Evolutionary conservation across 2,329 filamentous ascomycete genomes (phyloP).

Genomic region (Penicillium paneum): DNA sequence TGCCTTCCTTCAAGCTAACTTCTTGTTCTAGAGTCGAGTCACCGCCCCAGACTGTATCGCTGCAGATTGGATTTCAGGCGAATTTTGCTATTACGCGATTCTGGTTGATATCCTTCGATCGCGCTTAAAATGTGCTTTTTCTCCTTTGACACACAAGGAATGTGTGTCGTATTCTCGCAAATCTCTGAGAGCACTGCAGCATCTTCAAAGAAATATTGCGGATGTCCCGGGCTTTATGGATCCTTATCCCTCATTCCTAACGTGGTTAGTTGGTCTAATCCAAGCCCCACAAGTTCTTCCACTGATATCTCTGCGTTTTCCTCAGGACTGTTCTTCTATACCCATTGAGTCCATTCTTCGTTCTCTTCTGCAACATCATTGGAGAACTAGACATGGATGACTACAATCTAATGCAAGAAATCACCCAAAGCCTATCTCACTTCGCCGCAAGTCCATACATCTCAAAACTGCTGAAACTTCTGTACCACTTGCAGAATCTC

Average conservation of each 20-base stretch:
- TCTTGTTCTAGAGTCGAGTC: slow-evolving; percentile 10
- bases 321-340: slow-evolving; percentile 20
- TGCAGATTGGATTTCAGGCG: slow-evolving; percentile 21
- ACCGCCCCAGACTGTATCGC: slow-evolving; percentile 9
- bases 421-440: slow-evolving; percentile 16
- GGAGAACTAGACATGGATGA: slow-evolving; percentile 18
- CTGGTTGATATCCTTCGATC: slow-evolving; percentile 27
- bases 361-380: slow-evolving; percentile 27
- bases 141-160: slow-evolving; percentile 21
- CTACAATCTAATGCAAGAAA: slow-evolving; percentile 18
- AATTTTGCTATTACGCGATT: slow-evolving; percentile 28
- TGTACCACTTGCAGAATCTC: slow-evolving; percentile 14
- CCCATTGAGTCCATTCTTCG: slow-evolving; percentile 24
- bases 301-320: neutral
- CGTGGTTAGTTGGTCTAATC: slow-evolving; percentile 11
- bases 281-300: neutral
- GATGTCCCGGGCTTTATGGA: slow-evolving; percentile 15
- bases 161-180: slow-evolving; percentile 22
- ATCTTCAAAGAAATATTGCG: slow-evolving; percentile 10
- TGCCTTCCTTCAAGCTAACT: neutral
- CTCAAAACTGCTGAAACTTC: slow-evolving; percentile 14
- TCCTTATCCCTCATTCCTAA: slow-evolving; percentile 17
- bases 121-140: slow-evolving; percentile 17
- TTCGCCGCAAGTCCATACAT: slow-evolving; percentile 20
- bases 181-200: slow-evolving; percentile 12